These are phyloP conservation scores for Pichia sp. DNA, from an alignment of 1,139 yeast genomes.

Conservation along the genomic window DNA sequence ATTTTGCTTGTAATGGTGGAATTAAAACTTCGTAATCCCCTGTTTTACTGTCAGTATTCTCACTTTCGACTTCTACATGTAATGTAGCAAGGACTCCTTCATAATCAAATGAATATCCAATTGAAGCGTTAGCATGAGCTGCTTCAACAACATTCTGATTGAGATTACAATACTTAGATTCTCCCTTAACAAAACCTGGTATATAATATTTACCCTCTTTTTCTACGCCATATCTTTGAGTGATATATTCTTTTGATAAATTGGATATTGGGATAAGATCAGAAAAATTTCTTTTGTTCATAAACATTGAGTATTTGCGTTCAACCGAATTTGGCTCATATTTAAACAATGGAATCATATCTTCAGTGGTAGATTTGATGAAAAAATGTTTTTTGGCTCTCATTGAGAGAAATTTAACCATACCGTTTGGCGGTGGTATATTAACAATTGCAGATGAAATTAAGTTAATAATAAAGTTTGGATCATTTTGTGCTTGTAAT, in stretches of 20 bases:
- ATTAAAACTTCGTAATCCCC: slow-evolving; percentile 63
- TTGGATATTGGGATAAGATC: slow-evolving; percentile 41
- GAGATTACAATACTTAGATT: neutral
- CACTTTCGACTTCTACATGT: slow-evolving; percentile 62
- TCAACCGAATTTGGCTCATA: slow-evolving; percentile 39
- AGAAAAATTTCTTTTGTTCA: slow-evolving; percentile 79
- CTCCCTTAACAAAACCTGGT: slow-evolving; percentile 12
- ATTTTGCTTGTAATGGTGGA: slow-evolving; percentile 45
- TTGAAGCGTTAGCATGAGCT: slow-evolving; percentile 17
- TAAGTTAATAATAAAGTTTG: slow-evolving; percentile 73
- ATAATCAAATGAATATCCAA: slow-evolving; percentile 47
- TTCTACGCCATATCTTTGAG: slow-evolving; percentile 9
- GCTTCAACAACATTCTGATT: neutral
- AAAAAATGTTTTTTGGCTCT: slow-evolving; percentile 67
- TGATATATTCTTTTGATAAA: slow-evolving; percentile 15
- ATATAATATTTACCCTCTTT: slow-evolving; percentile 8
- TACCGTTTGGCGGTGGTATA: slow-evolving; percentile 86
- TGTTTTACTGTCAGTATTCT: slow-evolving; percentile 47
- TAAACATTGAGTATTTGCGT: slow-evolving; percentile 53
- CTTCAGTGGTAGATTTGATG: slow-evolving; percentile 48
- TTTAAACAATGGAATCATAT: slow-evolving; percentile 65
- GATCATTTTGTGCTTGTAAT: slow-evolving; percentile 55
- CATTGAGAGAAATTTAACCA: slow-evolving; percentile 61
- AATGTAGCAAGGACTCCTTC: slow-evolving; percentile 63
- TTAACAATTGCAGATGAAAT: slow-evolving; percentile 86